Conservation (phyloP, 495 filamentous ascomycete genomes). For the Penicillium bialowiezense region DNA sequence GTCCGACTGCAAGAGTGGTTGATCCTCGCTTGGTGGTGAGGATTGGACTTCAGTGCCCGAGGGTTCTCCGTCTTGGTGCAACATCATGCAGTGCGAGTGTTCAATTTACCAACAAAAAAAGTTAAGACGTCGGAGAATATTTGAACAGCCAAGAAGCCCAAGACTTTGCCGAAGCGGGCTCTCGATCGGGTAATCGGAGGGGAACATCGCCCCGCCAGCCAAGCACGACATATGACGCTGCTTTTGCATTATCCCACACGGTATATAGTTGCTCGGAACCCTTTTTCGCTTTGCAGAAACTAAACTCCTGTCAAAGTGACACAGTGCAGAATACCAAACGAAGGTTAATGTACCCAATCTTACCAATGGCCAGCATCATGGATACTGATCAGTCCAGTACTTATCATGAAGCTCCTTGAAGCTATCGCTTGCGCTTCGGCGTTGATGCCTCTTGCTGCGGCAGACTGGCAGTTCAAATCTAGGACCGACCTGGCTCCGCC, state of each 20-base stretch:
- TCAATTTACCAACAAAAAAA: no score
- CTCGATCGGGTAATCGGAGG: slow-evolving; percentile 17
- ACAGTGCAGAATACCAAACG: slow-evolving; percentile 40
- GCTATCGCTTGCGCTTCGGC: slow-evolving; percentile 18
- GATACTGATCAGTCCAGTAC: slow-evolving; percentile 39
- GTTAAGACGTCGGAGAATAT: neutral
- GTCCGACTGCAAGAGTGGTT: slow-evolving; percentile 38
- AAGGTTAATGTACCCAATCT: slow-evolving; percentile 60
- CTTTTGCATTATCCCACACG: slow-evolving; percentile 7
- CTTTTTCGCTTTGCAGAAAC: neutral
- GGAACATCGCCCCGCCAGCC: slow-evolving; percentile 2
- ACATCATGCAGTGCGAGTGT: no score
- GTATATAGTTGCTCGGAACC: neutral
- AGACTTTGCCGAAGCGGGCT: slow-evolving; percentile 12
- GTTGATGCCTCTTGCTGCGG: slow-evolving; percentile 29
- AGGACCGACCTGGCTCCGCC: slow-evolving; percentile 55
- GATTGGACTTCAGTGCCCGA: neutral
- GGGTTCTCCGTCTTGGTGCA: neutral
- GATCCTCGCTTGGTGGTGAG: slow-evolving; percentile 22
- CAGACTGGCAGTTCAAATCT: slow-evolving; percentile 57
- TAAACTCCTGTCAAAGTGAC: neutral
- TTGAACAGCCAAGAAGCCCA: neutral
- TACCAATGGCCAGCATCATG: slow-evolving; percentile 25
- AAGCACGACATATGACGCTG: slow-evolving; percentile 23
- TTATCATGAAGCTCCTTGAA: slow-evolving; percentile 35